Percentiles rank a stretch among this genome's conserved stretches.
phyloP scores from a whole-genome alignment of 306 rosid species.

The Vachellia collinsii region DNA sequence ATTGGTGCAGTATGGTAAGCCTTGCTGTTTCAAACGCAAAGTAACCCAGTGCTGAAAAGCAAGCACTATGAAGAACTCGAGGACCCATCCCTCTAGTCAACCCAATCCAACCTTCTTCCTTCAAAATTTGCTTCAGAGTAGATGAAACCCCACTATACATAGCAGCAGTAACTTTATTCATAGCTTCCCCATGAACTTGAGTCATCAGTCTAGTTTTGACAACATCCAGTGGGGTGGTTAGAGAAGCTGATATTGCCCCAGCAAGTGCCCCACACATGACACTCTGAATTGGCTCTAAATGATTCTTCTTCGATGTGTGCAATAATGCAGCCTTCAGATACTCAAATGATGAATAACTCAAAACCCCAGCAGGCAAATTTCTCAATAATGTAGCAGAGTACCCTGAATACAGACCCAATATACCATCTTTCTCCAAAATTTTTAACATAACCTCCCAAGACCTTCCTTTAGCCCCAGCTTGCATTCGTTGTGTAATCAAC shows the following conservation, averaged over 20 bases:
- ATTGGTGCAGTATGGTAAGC: slow-evolving; percentile 60
- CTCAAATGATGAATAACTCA: slow-evolving; percentile 88
- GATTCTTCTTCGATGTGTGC: slow-evolving; percentile 33
- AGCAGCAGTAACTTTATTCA: slow-evolving; percentile 56
- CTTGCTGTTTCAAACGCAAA: slow-evolving; percentile 96
- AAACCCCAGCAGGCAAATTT: slow-evolving; percentile 86
- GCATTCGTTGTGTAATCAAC: slow-evolving; percentile 88
- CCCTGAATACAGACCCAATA: slow-evolving; percentile 80
- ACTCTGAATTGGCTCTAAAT: slow-evolving; percentile 80
- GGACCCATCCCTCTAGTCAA: slow-evolving; percentile 92
- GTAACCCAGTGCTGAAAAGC: slow-evolving; percentile 90
- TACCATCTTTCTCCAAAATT: slow-evolving; percentile 74
- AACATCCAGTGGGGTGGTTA: slow-evolving; percentile 89
- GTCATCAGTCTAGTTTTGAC: slow-evolving; percentile 97
- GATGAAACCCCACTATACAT: slow-evolving; percentile 63
- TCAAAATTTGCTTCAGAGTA: slow-evolving; percentile 65
- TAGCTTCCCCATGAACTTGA: slow-evolving; percentile 61
- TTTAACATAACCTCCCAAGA: slow-evolving; percentile 68
- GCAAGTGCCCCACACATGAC: slow-evolving; percentile 89
- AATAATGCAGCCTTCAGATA: slow-evolving; percentile 76
- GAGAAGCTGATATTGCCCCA: slow-evolving; percentile 85
- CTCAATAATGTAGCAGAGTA: slow-evolving; percentile 80
- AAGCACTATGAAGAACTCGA: slow-evolving; percentile 85
- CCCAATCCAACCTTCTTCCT: slow-evolving; percentile 87
- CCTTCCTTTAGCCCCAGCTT: slow-evolving; percentile 76